Conservation (phyloP, 495 filamentous ascomycete genomes). For the Podospora pseudoanserina region DNA sequence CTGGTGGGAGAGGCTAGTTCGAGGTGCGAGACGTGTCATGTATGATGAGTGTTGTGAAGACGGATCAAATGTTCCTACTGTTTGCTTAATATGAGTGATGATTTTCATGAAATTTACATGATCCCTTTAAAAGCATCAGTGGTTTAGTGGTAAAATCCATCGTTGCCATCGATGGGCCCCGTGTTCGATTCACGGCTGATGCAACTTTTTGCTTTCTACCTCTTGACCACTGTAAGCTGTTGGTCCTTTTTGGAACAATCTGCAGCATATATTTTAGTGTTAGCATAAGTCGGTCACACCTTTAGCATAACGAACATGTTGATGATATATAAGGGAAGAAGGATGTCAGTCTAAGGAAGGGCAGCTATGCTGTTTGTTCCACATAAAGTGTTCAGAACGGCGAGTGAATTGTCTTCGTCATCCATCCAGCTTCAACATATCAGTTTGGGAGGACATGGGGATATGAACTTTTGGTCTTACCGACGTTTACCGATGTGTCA, state of each 20-base stretch:
- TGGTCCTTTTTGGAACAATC: no score
- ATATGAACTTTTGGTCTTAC: no score
- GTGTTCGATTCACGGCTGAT: conserved; percentile 51
- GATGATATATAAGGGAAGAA: not conserved
- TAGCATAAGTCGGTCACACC: not conserved
- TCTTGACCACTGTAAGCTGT: no score
- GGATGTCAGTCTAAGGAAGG: not conserved
- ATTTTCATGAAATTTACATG: not conserved
- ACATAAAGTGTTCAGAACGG: not conserved
- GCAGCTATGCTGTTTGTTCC: not conserved
- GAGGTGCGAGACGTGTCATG: not conserved
- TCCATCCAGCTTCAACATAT: not conserved
- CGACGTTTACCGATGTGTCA: no score
- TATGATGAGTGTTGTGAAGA: not conserved
- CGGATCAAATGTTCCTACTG: not conserved
- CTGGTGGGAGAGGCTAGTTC: not conserved
- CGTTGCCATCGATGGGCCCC: conserved; percentile 53
- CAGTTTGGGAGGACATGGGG: no score
- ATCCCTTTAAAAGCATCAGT: conserved; percentile 24
- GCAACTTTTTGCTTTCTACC: not conserved
- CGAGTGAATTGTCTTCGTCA: not conserved
- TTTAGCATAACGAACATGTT: not conserved
- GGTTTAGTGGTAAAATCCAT: conserved; percentile 53
- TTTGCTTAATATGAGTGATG: not conserved
- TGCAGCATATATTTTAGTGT: not conserved